Base-by-base conservation (phyloP, 2,329 filamentous ascomycete genomes). In the Sclerotinia nivalis region DNA sequence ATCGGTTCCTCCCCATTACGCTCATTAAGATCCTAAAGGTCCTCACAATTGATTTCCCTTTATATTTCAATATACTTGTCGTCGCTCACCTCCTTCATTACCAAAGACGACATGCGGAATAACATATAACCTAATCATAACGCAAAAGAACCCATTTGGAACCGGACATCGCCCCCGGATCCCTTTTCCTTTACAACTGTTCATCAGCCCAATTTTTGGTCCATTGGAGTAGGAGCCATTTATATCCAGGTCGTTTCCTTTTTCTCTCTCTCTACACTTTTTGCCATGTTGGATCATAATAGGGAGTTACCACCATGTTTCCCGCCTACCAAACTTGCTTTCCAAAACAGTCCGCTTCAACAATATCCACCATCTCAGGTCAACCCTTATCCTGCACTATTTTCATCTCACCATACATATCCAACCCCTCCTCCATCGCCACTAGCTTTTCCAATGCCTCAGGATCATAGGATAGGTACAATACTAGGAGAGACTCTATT, bases 401-500 rank as follows among this genome's bases (percentile, higher is more conserved):
- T 55, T 45, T 25, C 64, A 43, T 55, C 43, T 40, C 55, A 68
- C 45, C 22, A 65, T 25, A 65, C 31, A 8, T 37, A 64, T 50
- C 60, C 47, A 64, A 52, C 61, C 13, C 61, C 61, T 52, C 49
- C 61, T 65, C n/a, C 49, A 40, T 65, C 61, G n/a, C 61, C 61
- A 59, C 68, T 64, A 34, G 50, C 49, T 69, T 50, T 54, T 73
- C 45, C 72, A 31, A 49, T 37, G 49, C 31, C 31, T 18, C 94
- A 55, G 92, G 97, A 86, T 92, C 94, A 79, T 40, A 89, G 93
- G 78, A 82, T 98, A 84, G 94, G 95, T 80, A 88, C 90, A 75
- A 85, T 95, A 75, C 87, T 98, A 76, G 91, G 91, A 40, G 72
- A 72, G 25, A 74, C 75, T 7, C 86, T 97, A 75, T 90, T 95